Evolutionary conservation across 1,284 basidiomycete genomes (phyloP), one percentile per base, ranked within the genome.

Genomic region (Irpex rosettiformis): DNA sequence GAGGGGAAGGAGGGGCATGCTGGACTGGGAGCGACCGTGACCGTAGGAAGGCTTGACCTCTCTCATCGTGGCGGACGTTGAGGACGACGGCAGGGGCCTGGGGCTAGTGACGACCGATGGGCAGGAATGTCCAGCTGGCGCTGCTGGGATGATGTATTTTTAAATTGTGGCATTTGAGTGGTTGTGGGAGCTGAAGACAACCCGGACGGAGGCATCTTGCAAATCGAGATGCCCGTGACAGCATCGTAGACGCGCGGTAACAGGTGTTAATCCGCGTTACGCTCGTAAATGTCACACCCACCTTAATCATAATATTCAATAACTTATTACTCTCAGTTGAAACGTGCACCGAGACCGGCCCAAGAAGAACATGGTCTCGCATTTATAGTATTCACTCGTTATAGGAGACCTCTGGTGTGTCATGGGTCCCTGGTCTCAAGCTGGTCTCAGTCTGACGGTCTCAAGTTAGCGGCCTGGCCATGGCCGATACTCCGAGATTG

Each of bases 21-120:
- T 63, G 3, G 72, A 70, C 59, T 67, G 64, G 8, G 68, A 66
- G 18, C 69, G 67, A 61, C 63, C 64, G 52, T 64, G 58, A 56
- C 59, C 49, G 55, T 53, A 57, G 55, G 33, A 13, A 48, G 43
- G 56, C 51, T 52, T 61, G 52, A 58, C 47, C 52, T 54, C 56
- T 48, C 54, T 58, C 30, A 56, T 62, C 49, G 47, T 51, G 48
- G 56, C 40, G 53, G 58, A 45, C 54, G 55, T 52, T 51, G 51
- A 21, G 33, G 54, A 52, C 21, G 43, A 52, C n/a, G 33, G 52
- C 47, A 33, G 27, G 40, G 52, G 54, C 53, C 54, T 24, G 59
- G 33, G 22, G 18, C 43, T 24, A 21, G 22, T 24, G 18, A 21
- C 18, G 43, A 47, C n/a, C 33, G 43, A 18, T 47, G 43, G 18